Base-by-base conservation (phyloP, 1,284 basidiomycete species). In the Exobasidium rhododendri region DNA sequence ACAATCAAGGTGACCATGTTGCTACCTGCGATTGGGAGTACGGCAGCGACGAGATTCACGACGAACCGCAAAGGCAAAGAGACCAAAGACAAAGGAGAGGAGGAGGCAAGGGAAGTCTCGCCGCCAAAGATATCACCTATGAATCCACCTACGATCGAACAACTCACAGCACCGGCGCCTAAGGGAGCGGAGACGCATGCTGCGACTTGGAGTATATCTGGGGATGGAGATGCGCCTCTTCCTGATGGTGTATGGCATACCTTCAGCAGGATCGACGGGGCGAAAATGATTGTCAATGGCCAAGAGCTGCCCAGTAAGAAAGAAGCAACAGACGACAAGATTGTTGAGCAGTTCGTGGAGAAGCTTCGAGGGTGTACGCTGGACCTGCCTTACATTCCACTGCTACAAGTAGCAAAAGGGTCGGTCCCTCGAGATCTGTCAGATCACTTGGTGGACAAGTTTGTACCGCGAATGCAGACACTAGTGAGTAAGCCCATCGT, bases 401-500 rank as follows among this genome's bases (percentile, higher is more conserved):
- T 67, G 24, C 57, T 64, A 31, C 62, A 63, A 22, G 63, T 65
- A 35, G 65, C 69, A 4, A 55, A 67, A 5, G 62, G 59, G 1
- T 56, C 24, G 44, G 22, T 61, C 26, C 76, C 76, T 0, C 58
- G 47, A 17, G 73, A 74, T 3, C 64, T 78, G 17, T 69, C 67
- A 40, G 75, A 77, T 4, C 75, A 78, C 47, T 58, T 78, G 22
- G 51, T 63, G 31, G 76, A 78, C 56, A 68, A 66, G 3, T 78
- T 73, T 32, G 75, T 67, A 2, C 67, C 74, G 43, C 72, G 73
- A 5, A 62, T 71, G 10, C 64, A 70, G 46, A 56, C 58, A 35
- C 50, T 69, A 5, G 59, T 69, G n/a, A 64, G 52, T n/a, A 72
- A 73, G 17, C 74, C 74, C 1, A 61, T 71, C 40, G 70, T 71